These are phyloP conservation scores for Curvularia sp. DNA, from an alignment of 2,329 filamentous ascomycete species.

Conservation along the genomic window DNA sequence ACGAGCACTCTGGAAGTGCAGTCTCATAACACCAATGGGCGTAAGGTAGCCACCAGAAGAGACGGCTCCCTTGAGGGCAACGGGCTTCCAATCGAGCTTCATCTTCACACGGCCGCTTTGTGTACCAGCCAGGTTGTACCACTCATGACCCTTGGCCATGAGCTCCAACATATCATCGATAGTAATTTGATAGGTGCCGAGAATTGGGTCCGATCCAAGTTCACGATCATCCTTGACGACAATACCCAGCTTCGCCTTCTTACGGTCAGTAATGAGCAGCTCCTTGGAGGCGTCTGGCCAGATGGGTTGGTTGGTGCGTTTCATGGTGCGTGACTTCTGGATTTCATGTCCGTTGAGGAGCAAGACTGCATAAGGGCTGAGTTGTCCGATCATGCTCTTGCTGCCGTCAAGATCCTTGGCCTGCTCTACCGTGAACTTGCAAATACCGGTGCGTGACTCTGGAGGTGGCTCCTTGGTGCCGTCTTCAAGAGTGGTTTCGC, in stretches of 20 bases:
- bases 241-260: conserved; percentile 85
- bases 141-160: conserved; percentile 92
- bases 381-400: conserved; percentile 87
- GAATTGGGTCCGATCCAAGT: conserved; percentile 77
- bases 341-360: conserved; percentile 92
- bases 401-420: conserved; percentile 93
- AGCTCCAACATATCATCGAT: conserved; percentile 90
- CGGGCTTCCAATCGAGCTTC: conserved; percentile 93
- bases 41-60: conserved; percentile 88
- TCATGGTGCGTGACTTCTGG: conserved; percentile 87
- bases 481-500: conserved; percentile 73
- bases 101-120: conserved; percentile 89
- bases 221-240: conserved; percentile 97
- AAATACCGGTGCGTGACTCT: conserved; percentile 91
- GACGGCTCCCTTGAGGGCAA: conserved; percentile 79
- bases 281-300: conserved; percentile 95
- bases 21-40: conserved; percentile 91
- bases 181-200: conserved; percentile 95
- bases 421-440: conserved; percentile 91
- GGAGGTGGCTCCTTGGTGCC: conserved; percentile 82
- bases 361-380: conserved; percentile 89
- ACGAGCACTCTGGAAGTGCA: conserved; percentile 85
- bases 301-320: conserved; percentile 96
- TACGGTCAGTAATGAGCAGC: conserved; percentile 91
- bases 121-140: conserved; percentile 86